phyloP scores from a whole-genome alignment of 805 yeast genomes.

The Wickerhamomyces alni region DNA sequence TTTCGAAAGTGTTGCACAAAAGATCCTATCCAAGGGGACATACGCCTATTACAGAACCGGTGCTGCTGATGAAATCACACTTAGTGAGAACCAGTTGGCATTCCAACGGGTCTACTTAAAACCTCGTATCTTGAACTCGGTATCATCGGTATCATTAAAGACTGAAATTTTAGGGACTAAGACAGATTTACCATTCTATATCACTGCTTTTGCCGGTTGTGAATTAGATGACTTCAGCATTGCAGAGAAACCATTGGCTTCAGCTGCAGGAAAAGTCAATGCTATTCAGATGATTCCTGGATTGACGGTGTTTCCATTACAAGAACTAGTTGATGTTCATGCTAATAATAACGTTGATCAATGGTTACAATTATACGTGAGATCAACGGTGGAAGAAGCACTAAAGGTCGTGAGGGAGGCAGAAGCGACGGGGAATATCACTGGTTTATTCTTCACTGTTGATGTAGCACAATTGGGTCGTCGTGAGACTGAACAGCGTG shows the following conservation, averaged over 20 bases:
- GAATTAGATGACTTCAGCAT: conserved; percentile 34
- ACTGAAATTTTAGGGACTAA: conserved; percentile 46
- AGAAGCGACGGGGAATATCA: conserved; percentile 32
- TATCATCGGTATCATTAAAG: conserved; percentile 30
- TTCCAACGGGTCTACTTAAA: conserved; percentile 37
- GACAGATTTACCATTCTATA: conserved; percentile 40
- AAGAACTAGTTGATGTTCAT: conserved; percentile 32
- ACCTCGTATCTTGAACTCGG: conserved; percentile 37
- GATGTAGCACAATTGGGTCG: conserved; percentile 51
- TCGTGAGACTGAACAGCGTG: conserved; percentile 32
- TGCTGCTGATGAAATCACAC: conserved; percentile 42
- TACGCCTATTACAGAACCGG: conserved; percentile 43
- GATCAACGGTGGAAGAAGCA: conserved; percentile 26
- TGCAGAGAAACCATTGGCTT: conserved; percentile 37
- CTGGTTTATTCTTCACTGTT: conserved; percentile 47
- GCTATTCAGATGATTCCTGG: conserved; percentile 44
- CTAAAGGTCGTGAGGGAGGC: conserved; percentile 30
- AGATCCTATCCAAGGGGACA: conserved; percentile 27
- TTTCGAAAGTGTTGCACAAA: conserved; percentile 34
- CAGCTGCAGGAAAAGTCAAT: conserved; percentile 34
- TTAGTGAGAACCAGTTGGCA: conserved; percentile 37
- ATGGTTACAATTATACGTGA: conserved; percentile 46
- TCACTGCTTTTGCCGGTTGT: conserved; percentile 43
- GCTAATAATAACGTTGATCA: conserved; percentile 30
- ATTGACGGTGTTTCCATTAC: conserved; percentile 33